Conservation (phyloP, 179 eudicot species). For the Patellifolia procumbens region DNA sequence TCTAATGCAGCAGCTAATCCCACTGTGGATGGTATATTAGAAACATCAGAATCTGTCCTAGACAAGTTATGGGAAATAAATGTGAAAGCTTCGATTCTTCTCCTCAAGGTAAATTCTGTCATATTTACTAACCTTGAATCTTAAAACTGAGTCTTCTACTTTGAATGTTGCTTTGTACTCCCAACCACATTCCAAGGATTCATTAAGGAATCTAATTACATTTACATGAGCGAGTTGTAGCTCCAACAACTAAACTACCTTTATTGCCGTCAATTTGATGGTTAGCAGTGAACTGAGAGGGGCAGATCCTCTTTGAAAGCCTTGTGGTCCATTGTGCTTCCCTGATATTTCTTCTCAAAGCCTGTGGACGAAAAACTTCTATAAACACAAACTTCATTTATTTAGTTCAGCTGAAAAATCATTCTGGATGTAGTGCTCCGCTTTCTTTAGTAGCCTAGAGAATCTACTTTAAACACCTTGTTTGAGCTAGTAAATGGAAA, state of each 20-base stretch:
- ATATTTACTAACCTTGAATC: neutral
- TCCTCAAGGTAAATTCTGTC: conserved; percentile 56
- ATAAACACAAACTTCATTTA: no score
- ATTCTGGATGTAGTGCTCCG: neutral
- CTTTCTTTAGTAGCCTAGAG: no score
- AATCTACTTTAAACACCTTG: neutral
- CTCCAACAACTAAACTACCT: neutral
- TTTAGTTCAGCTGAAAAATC: neutral
- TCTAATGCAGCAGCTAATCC: conserved; percentile 97
- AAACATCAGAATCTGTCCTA: conserved; percentile 72
- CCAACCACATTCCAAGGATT: neutral
- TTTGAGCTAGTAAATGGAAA: neutral
- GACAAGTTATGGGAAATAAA: conserved; percentile 96
- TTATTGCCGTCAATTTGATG: neutral
- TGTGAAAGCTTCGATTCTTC: conserved; percentile 83
- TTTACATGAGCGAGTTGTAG: neutral
- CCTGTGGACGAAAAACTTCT: neutral
- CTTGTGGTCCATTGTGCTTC: neutral
- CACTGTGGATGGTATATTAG: conserved; percentile 55
- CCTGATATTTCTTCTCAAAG: neutral
- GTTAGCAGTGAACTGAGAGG: neutral
- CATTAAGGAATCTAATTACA: neutral
- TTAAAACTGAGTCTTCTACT: neutral
- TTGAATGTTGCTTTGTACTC: neutral
- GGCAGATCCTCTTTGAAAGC: neutral